Percentiles rank a stretch among this genome's conserved stretches.
These are phyloP conservation scores for Volvox carteri DNA, from an alignment of 163 green algal genomes.

Conservation along the genomic window DNA sequence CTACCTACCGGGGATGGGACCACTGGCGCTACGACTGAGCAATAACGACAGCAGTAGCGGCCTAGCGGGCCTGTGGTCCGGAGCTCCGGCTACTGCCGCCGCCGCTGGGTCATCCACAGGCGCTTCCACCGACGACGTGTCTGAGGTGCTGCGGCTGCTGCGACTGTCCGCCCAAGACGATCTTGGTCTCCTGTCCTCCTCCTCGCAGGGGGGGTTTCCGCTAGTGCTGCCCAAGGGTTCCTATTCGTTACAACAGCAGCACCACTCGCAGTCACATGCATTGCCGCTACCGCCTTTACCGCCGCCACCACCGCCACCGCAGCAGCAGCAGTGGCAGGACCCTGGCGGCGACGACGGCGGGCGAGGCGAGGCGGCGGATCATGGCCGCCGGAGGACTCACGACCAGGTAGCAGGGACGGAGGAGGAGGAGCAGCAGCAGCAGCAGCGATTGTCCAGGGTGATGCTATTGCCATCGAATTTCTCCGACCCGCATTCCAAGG, in stretches of 20 bases:
- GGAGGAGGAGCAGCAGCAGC: not conserved
- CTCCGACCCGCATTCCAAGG: not conserved
- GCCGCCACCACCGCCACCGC: not conserved
- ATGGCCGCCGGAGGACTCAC: not conserved
- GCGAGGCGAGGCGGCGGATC: not conserved
- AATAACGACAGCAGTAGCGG: not conserved
- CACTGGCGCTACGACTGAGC: not conserved
- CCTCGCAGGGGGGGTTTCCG: not conserved
- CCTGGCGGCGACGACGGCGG: not conserved
- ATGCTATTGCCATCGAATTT: not conserved
- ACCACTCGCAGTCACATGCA: not conserved
- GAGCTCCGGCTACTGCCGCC: not conserved
- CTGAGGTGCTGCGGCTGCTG: conserved; percentile 38
- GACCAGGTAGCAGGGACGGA: not conserved
- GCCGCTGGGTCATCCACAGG: not conserved
- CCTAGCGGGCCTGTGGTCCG: not conserved
- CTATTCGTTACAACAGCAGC: not conserved
- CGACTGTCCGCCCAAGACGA: conserved; percentile 5
- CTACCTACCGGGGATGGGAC: not conserved
- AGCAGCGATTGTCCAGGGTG: not conserved
- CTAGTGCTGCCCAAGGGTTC: not conserved
- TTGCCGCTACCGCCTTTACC: not conserved
- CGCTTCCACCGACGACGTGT: conserved; percentile 1
- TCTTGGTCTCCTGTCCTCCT: not conserved
- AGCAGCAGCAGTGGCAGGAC: not conserved